Base-by-base conservation (phyloP, 306 rosid genomes). In the Spatholobus suberectus region DNA sequence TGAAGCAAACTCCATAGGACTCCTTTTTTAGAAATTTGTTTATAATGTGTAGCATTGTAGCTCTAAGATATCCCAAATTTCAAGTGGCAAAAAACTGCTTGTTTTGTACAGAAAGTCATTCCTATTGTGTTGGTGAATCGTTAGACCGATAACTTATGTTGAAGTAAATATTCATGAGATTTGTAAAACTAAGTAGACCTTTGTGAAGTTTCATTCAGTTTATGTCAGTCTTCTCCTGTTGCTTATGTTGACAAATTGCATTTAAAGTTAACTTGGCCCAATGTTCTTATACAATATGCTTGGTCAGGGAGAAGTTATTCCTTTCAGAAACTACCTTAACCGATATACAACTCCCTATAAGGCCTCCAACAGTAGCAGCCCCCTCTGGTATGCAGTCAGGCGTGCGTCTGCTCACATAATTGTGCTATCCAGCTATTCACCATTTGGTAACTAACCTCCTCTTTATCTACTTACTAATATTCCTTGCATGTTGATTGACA, bases 371-470 rank as follows among this genome's bases (percentile, higher is more conserved):
- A 96, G 99, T 82, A 92, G 86, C 90, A 94, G 77, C 80, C 98
- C 98, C 52, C 97, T 96, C 74, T 96, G 99, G 99, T 96, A 94
- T 77, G 92, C 99, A 65, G 70, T 94, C 82, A 86, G 97, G 87
- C 93, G 97, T 23, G 99, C 99, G 0, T 96, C 99, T 52, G 97
- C 99, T 72, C 99, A 96, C 79, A 89, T 96, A 81, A 94, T 96
- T 17, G 97, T 96, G 63, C 86, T 96, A 43, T 90, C 96, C 75
- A 91, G 97, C 90, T 96, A 96, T 81, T 96, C 99, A 0, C 87
- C 99, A 70, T 96, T 85, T 83, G 98, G 99, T 96, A 90, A 90
- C 35, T 93, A 90, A 89, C 43, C 82, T 23, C 81, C 62, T 70
- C 77, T 44, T 63, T 73, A 63, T 77, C 82, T 26, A 44, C 63